These are phyloP conservation scores for Populus tomentosa DNA, from an alignment of 441 rosid genomes.

Conservation along the genomic window DNA sequence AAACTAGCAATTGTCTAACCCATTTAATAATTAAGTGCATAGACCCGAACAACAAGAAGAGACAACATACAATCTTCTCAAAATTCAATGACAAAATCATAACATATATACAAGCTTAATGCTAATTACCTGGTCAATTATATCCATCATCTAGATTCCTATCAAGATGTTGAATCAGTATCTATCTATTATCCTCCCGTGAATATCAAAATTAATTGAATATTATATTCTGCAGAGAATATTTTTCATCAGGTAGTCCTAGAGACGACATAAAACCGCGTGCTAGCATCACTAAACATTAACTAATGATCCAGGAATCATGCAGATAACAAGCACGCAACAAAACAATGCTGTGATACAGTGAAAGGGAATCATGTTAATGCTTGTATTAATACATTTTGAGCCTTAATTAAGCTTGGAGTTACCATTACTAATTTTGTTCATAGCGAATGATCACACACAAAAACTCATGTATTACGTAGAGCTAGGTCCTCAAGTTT, in stretches of 20 bases:
- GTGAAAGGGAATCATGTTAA: background rate
- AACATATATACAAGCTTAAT: background rate
- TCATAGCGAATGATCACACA: background rate
- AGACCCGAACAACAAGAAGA: slow-evolving; percentile 8
- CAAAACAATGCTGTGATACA: background rate
- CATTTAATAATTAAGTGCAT: slow-evolving; percentile 1
- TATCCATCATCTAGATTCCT: background rate
- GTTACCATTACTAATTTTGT: background rate
- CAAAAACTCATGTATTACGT: background rate
- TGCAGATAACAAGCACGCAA: background rate
- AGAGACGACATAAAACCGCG: background rate
- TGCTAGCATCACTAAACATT: background rate
- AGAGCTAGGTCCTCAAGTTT: background rate
- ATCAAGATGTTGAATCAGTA: background rate
- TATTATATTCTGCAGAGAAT: background rate
- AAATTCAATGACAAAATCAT: background rate
- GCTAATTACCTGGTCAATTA: background rate
- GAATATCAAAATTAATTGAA: background rate
- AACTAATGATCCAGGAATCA: background rate
- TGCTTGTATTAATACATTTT: background rate
- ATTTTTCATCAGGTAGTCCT: background rate
- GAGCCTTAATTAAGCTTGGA: background rate
- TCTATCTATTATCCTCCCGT: background rate
- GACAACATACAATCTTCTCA: background rate
- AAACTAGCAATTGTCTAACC: background rate